Percentiles rank a stretch among this genome's conserved stretches.
Evolutionary conservation across 2,329 filamentous ascomycete genomes (phyloP).

Genomic region (Fusarium cicatricum): DNA sequence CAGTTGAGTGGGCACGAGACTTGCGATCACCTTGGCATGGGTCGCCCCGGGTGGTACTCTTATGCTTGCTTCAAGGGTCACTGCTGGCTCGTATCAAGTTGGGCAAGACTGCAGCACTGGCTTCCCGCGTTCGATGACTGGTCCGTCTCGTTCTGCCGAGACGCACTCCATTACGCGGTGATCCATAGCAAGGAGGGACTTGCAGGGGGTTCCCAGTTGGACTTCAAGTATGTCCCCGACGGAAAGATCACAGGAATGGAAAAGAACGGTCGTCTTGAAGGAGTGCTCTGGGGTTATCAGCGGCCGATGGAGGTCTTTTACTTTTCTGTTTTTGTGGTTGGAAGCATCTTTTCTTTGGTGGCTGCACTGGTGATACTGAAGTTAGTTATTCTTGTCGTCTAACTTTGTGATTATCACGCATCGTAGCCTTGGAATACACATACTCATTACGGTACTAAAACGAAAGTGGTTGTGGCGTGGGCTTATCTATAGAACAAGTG

Average conservation of each 20-base stretch:
- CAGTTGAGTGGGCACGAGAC: constrained; percentile 50
- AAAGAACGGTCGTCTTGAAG: constrained; percentile 21
- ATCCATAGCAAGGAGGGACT: constrained; percentile 42
- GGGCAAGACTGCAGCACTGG: constrained; percentile 40
- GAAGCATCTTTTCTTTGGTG: background rate
- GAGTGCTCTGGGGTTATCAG: constrained; percentile 22
- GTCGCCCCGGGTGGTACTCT: constrained; percentile 40
- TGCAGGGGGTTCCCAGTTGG: constrained; percentile 42
- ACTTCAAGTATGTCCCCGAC: constrained; percentile 47
- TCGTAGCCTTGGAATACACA: too few relatives aligned
- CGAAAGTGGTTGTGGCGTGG: too few relatives aligned
- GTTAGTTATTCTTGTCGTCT: too few relatives aligned
- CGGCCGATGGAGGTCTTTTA: constrained; percentile 41
- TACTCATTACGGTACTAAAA: too few relatives aligned
- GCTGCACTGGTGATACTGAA: too few relatives aligned
- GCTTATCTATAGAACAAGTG: too few relatives aligned
- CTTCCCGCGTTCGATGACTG: constrained; percentile 38
- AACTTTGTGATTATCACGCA: too few relatives aligned
- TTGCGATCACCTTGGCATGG: constrained; percentile 48
- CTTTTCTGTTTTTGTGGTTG: constrained; percentile 35
- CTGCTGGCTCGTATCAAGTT: constrained; percentile 43
- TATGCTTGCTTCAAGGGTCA: constrained; percentile 45
- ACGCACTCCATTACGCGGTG: constrained; percentile 40
- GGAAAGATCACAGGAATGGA: constrained; percentile 34
- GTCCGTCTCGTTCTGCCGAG: constrained; percentile 38